phyloP scores from a whole-genome alignment of 257 asterid species.

The Paulownia fortunei region DNA sequence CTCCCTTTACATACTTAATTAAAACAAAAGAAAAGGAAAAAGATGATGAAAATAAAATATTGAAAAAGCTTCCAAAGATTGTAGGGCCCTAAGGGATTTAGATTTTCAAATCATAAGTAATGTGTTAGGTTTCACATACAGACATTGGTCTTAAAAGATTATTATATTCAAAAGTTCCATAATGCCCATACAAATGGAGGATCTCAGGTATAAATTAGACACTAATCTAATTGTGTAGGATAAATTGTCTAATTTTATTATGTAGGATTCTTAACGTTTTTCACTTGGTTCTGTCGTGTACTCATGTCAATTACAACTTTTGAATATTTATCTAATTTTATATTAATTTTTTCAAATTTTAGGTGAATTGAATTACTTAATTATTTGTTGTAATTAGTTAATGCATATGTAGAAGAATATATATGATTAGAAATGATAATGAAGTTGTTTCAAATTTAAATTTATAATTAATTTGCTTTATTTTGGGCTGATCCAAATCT shows the following conservation, averaged over 20 bases:
- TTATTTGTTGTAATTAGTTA: background rate
- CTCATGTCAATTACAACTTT: background rate
- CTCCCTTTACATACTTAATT: too few relatives aligned
- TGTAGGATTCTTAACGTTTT: background rate
- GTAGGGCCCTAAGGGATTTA: background rate
- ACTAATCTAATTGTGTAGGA: background rate
- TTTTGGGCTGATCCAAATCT: too few relatives aligned
- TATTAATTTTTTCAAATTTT: background rate
- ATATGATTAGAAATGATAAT: too few relatives aligned
- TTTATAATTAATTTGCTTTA: too few relatives aligned
- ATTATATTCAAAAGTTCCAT: background rate
- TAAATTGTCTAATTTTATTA: background rate
- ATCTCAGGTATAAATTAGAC: background rate
- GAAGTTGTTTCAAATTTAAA: too few relatives aligned
- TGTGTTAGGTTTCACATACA: background rate
- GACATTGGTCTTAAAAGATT: conserved; percentile 14
- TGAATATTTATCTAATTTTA: background rate
- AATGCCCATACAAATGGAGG: background rate
- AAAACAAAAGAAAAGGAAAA: background rate
- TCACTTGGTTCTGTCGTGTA: too few relatives aligned
- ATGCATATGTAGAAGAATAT: too few relatives aligned
- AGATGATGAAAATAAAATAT: background rate
- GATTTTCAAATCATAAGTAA: background rate
- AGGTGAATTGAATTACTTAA: background rate
- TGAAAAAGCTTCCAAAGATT: conserved; percentile 14